Percentiles rank a stretch among this genome's conserved stretches.
Evolutionary conservation across 2,329 filamentous ascomycete genomes (phyloP).

Genomic region (Sarocladium strictum): DNA sequence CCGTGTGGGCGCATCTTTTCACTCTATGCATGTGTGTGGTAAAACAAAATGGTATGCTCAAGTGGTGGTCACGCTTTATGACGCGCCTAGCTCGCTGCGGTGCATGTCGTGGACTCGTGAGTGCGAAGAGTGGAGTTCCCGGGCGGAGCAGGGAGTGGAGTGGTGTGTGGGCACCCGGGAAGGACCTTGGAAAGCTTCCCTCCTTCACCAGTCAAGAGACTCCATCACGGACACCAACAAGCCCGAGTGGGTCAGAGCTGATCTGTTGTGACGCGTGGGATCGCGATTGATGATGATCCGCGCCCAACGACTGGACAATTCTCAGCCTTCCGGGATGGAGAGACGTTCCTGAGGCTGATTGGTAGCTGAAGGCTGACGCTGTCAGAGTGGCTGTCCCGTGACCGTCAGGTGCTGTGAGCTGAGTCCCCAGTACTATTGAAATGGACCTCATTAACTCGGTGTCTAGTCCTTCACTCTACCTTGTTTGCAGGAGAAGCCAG

Average conservation of each 20-base stretch:
- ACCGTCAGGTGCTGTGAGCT: not conserved
- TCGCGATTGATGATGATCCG: conserved; percentile 3
- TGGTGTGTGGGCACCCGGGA: not conserved
- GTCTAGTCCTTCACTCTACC: not conserved
- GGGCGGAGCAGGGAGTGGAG: too few relatives aligned
- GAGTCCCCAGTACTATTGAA: not conserved
- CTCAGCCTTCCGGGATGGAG: not conserved
- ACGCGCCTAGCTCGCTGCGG: conserved; percentile 1
- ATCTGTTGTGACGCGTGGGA: not conserved
- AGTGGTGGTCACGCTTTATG: conserved; percentile 2
- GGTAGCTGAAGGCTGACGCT: not conserved
- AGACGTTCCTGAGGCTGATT: not conserved
- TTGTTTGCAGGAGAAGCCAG: not conserved
- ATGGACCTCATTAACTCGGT: too few relatives aligned
- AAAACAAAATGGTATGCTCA: not conserved
- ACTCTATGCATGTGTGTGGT: not conserved
- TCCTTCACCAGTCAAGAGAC: not conserved
- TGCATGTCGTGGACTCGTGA: not conserved
- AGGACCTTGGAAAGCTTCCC: not conserved
- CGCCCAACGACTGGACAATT: not conserved
- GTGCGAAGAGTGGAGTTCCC: not conserved
- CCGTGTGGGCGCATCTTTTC: not conserved
- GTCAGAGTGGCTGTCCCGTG: not conserved
- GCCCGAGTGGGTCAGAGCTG: not conserved
- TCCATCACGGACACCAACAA: not conserved